Conservation (phyloP, 192 early-diverging fungal genomes). For the Mortierella antarctica region DNA sequence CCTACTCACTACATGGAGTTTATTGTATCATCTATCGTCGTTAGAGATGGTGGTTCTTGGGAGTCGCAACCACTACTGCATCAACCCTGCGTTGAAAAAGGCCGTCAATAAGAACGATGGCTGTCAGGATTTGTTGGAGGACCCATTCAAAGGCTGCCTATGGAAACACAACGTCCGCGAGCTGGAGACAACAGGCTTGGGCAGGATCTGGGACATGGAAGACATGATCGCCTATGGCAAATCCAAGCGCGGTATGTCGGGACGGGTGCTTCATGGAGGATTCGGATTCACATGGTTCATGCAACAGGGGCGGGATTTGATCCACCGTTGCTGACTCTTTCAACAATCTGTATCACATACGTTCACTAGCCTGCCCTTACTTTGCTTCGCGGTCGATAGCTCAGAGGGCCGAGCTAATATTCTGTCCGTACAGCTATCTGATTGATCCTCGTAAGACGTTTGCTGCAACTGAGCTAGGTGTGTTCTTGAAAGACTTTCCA, state of each 20-base stretch:
- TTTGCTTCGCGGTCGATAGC: conserved; percentile 57
- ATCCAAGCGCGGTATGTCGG: conserved; percentile 5
- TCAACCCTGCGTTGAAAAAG: conserved; percentile 54
- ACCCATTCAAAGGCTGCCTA: conserved; percentile 32
- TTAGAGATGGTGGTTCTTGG: conserved; percentile 62
- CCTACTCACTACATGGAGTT: too few species aligned
- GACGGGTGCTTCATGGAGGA: not conserved
- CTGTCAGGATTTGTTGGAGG: conserved; percentile 57
- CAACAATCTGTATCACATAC: not conserved
- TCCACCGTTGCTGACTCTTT: too few species aligned
- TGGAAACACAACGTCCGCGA: conserved; percentile 31
- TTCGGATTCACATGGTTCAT: too few species aligned
- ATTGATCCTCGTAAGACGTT: conserved; percentile 56
- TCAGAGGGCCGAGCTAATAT: conserved; percentile 63
- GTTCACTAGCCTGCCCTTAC: conserved; percentile 66
- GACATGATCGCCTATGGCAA: conserved; percentile 18
- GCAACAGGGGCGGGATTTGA: too few species aligned
- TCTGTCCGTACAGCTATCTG: conserved; percentile 76
- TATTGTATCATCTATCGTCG: too few species aligned
- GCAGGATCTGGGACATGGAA: conserved; percentile 43
- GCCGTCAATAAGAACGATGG: conserved; percentile 38
- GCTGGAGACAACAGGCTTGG: not conserved
- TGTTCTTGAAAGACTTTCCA: not conserved
- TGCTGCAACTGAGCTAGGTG: too few species aligned
- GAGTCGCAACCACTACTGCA: conserved; percentile 71